Evolutionary conservation across 495 filamentous ascomycete species (phyloP).

Genomic region (Aspergillus wentii): DNA sequence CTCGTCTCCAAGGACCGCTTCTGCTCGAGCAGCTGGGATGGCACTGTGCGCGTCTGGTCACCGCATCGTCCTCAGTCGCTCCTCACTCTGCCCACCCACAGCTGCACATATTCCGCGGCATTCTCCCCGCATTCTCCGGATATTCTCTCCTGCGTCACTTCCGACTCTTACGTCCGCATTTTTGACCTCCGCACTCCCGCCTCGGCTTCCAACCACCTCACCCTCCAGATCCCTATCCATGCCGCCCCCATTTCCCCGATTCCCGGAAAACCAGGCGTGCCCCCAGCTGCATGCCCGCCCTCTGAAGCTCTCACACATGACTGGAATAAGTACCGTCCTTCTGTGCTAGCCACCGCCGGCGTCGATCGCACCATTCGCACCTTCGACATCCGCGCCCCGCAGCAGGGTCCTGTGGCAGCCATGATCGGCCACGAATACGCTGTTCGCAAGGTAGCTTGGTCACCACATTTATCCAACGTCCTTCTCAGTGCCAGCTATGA

Average conservation of each 20-base stretch:
- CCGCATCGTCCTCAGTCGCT: constrained; percentile 68
- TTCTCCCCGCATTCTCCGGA: constrained; percentile 77
- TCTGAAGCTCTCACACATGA: constrained; percentile 89
- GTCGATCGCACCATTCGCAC: constrained; percentile 85
- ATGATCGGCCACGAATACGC: constrained; percentile 89
- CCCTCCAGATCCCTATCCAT: constrained; percentile 72
- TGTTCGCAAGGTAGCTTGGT: constrained; percentile 79
- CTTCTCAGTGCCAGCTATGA: constrained; percentile 89
- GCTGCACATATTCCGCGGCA: constrained; percentile 82
- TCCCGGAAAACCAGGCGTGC: constrained; percentile 28
- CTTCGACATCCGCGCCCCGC: constrained; percentile 77
- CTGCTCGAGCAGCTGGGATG: constrained; percentile 87
- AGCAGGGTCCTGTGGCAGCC: constrained; percentile 62
- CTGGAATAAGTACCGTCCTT: constrained; percentile 95
- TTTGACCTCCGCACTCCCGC: constrained; percentile 86
- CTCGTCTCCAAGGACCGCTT: constrained; percentile 86
- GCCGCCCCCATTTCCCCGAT: constrained; percentile 43
- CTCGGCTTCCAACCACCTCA: constrained; percentile 76
- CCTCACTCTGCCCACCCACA: constrained; percentile 78
- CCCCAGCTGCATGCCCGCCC: constrained; percentile 38
- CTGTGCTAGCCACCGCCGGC: constrained; percentile 76
- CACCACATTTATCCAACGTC: constrained; percentile 81
- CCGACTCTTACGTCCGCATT: constrained; percentile 79
- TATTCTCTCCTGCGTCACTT: constrained; percentile 74
- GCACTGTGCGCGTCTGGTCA: constrained; percentile 87